A percentile compares a stretch with the other conserved stretches of the same genome.
Evolutionary conservation across 1,139 yeast species (phyloP).

Genomic region (Hanseniaspora uvarum): DNA sequence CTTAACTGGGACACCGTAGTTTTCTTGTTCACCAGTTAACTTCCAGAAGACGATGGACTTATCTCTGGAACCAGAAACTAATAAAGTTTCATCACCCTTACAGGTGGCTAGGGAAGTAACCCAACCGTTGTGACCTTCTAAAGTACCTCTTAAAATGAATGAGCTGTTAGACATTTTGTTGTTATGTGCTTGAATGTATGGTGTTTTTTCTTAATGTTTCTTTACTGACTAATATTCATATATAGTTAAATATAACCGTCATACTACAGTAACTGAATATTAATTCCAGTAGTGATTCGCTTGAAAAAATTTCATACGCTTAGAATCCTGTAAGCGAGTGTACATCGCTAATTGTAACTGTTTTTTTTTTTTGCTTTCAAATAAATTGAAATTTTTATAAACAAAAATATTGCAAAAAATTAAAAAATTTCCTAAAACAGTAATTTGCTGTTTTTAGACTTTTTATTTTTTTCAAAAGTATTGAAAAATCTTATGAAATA

Average conservation of each 20-base stretch:
- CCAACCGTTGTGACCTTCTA: slow-evolving; percentile 92
- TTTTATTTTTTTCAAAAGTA: not conserved
- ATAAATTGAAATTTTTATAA: no score
- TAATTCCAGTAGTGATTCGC: no score
- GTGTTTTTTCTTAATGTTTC: not conserved
- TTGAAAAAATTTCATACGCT: no score
- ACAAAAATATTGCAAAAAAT: no score
- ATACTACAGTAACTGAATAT: no score
- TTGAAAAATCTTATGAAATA: not conserved
- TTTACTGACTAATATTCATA: not conserved
- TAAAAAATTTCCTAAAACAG: not conserved
- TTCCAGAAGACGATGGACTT: slow-evolving; percentile 98
- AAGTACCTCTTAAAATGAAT: slow-evolving; percentile 98
- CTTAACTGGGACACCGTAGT: slow-evolving; percentile 97
- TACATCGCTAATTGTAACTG: no score
- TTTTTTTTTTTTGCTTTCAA: not conserved
- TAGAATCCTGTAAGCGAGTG: no score
- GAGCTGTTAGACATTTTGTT: slow-evolving; percentile 52
- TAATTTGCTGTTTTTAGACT: not conserved
- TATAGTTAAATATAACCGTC: no score
- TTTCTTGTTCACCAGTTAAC: slow-evolving; percentile 93
- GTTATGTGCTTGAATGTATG: slow-evolving; percentile 19
- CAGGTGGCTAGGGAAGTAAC: slow-evolving; percentile 98
- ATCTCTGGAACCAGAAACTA: slow-evolving; percentile 98
- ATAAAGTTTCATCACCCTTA: slow-evolving; percentile 95